Percentiles rank a stretch among this genome's conserved stretches.
Evolutionary conservation across 148 eudicot species (phyloP).

Genomic region (Camellia lanceoleosa): DNA sequence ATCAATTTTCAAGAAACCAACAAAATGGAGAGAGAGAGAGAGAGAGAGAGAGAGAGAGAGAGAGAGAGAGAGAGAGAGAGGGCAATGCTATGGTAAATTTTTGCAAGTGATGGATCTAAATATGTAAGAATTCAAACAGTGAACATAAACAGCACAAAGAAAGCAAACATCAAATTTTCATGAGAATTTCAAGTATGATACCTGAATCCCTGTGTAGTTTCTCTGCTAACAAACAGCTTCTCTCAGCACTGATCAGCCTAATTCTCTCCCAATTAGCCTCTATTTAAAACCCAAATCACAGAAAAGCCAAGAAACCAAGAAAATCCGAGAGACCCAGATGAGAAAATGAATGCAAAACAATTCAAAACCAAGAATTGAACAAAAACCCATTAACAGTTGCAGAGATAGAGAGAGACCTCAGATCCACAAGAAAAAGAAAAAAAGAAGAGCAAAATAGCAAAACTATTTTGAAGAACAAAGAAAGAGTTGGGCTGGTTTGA

Average conservation of each 20-base stretch:
- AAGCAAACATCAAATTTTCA: not conserved
- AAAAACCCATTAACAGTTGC: conserved; percentile 8
- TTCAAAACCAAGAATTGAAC: conserved; percentile 9
- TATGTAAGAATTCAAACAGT: not conserved
- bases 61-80: not conserved
- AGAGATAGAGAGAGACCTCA: conserved; percentile 11
- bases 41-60: not conserved
- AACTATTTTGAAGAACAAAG: not conserved
- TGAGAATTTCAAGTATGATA: not conserved
- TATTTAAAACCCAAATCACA: conserved; percentile 8
- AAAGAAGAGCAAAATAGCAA: not conserved
- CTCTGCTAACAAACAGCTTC: conserved; percentile 5
- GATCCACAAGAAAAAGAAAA: conserved; percentile 20
- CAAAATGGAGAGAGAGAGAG: not conserved
- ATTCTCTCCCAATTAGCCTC: conserved; percentile 16
- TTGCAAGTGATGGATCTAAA: conserved; percentile 11
- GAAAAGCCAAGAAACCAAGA: conserved; percentile 3
- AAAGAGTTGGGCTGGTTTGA: not conserved
- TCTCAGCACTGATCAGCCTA: conserved; percentile 16
- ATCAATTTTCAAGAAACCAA: not conserved
- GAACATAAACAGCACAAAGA: not conserved
- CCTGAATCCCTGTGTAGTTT: conserved; percentile 16
- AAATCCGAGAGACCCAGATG: conserved; percentile 8
- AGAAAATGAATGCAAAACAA: conserved; percentile 7
- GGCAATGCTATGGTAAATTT: conserved; percentile 1